Percentiles rank a stretch among this genome's conserved stretches.
Conservation (phyloP, 2,329 filamentous ascomycete species). For the Botryotinia calthae region DNA sequence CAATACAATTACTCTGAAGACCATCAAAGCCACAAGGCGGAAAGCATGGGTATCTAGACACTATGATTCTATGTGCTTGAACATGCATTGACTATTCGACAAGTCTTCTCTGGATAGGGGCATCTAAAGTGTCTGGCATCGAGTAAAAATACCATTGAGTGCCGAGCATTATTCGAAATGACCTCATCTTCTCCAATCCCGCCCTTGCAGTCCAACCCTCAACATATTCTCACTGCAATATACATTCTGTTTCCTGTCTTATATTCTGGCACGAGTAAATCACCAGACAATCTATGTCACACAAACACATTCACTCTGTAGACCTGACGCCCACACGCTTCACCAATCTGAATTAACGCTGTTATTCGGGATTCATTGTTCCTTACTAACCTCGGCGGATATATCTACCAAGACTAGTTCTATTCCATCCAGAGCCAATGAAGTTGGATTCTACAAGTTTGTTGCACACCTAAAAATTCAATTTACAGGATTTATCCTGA, state of each 20-base stretch:
- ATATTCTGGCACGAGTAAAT: background rate
- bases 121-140: background rate
- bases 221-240: background rate
- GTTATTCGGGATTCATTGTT: background rate
- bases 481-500: background rate
- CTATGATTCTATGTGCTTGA: background rate
- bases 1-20: background rate
- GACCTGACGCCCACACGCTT: background rate
- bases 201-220: background rate
- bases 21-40: background rate
- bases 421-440: too few relatives aligned
- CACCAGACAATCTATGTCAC: background rate
- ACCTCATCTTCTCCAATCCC: background rate
- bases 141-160: background rate
- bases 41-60: background rate
- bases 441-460: background rate
- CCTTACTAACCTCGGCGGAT: background rate
- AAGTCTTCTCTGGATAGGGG: rapidly evolving
- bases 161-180: background rate
- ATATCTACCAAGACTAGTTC: background rate
- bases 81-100: background rate
- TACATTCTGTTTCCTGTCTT: background rate
- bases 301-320: background rate
- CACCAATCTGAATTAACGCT: background rate
- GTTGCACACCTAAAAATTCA: background rate